Evolutionary conservation across 2,329 filamentous ascomycete species (phyloP).

Genomic region (Aureobasidium sp.): DNA sequence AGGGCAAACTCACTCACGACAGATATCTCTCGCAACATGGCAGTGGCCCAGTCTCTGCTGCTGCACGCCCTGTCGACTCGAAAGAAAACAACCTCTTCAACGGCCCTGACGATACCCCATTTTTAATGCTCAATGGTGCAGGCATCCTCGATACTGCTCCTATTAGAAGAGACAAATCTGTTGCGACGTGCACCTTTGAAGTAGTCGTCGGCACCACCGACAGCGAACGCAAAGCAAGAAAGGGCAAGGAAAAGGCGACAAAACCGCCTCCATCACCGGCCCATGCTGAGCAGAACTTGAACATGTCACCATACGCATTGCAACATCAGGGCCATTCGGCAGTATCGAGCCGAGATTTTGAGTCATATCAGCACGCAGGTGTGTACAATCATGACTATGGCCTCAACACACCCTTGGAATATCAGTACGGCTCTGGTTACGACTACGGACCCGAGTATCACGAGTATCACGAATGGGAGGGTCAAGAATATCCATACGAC

Average conservation of each 20-base stretch:
- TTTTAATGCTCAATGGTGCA: slow-evolving; percentile 27
- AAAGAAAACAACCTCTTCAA: slow-evolving; percentile 9
- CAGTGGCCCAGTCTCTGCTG: neutral
- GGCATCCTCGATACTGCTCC: slow-evolving; percentile 82
- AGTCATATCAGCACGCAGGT: neutral
- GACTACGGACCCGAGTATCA: neutral
- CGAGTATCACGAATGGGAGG: slow-evolving; percentile 5
- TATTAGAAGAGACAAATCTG: slow-evolving; percentile 80
- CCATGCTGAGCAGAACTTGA: neutral
- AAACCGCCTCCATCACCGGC: neutral
- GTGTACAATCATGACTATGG: neutral
- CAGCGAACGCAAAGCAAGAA: slow-evolving; percentile 52
- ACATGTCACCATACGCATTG: neutral
- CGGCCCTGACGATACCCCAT: slow-evolving; percentile 14
- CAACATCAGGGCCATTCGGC: neutral
- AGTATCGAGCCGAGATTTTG: neutral
- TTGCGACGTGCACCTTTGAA: slow-evolving; percentile 82
- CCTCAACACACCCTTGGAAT: neutral
- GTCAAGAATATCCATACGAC: slow-evolving; percentile 12
- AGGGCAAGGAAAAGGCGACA: slow-evolving; percentile 21
- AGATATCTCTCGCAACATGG: slow-evolving; percentile 29
- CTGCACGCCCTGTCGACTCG: neutral
- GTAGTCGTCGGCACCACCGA: slow-evolving; percentile 81
- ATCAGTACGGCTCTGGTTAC: slow-evolving; percentile 2
- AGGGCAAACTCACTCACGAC: slow-evolving; percentile 74